Conservation (phyloP, 306 rosid species). For the Senna siamea region DNA sequence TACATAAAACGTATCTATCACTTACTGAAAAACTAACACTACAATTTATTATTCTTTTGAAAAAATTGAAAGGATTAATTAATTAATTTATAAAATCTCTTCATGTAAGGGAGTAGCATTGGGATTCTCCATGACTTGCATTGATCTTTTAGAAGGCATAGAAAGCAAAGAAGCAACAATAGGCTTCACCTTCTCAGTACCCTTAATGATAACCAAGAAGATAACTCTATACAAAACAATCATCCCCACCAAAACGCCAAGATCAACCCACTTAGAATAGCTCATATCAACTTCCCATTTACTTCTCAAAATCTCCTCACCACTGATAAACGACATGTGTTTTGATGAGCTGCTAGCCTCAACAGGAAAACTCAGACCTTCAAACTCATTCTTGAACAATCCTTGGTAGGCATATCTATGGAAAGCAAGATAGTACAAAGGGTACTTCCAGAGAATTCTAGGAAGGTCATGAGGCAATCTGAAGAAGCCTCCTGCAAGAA, state of each 20-base stretch:
- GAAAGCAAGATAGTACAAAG: slow-evolving; percentile 58
- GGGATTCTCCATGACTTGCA: too few relatives aligned
- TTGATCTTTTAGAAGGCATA: neutral
- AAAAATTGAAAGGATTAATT: too few relatives aligned
- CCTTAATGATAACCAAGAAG: slow-evolving; percentile 56
- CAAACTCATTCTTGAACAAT: slow-evolving; percentile 67
- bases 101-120: too few relatives aligned
- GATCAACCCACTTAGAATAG: slow-evolving; percentile 75
- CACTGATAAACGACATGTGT: slow-evolving; percentile 34
- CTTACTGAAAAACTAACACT: too few relatives aligned
- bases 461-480: slow-evolving; percentile 64
- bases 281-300: slow-evolving; percentile 53
- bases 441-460: slow-evolving; percentile 58
- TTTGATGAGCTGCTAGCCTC: neutral
- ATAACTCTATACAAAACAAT: slow-evolving; percentile 49
- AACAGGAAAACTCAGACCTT: slow-evolving; percentile 41
- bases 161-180: neutral
- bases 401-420: slow-evolving; percentile 73
- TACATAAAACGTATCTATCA: too few relatives aligned
- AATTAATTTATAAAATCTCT: too few relatives aligned
- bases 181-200: slow-evolving; percentile 53
- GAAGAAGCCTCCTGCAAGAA: slow-evolving; percentile 62
- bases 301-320: slow-evolving; percentile 44
- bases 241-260: slow-evolving; percentile 64
- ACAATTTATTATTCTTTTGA: too few relatives aligned